Conservation (phyloP, 495 filamentous ascomycete species). For the Aspergillus ellipticus region DNA sequence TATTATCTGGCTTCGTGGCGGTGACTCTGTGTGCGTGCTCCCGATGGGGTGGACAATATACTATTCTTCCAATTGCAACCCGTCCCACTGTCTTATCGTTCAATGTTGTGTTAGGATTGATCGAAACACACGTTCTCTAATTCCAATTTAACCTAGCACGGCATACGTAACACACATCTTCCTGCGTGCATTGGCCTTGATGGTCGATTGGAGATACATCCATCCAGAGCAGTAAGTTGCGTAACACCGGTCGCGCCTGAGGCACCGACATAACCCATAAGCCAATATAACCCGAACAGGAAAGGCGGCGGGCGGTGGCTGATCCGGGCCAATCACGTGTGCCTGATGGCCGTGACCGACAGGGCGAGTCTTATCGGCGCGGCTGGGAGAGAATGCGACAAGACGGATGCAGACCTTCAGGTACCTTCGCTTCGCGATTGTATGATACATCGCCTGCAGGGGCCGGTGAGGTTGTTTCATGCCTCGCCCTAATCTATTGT, state of each 20-base stretch:
- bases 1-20: neutral
- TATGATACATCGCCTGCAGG: neutral
- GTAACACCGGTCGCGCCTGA: neutral
- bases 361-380: neutral
- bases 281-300: conserved; percentile 11
- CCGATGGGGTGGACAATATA: too few species aligned
- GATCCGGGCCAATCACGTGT: neutral
- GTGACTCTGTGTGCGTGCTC: neutral
- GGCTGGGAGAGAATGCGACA: neutral
- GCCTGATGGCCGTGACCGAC: neutral
- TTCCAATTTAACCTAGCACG: neutral
- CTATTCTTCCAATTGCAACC: too few species aligned
- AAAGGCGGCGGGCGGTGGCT: conserved; percentile 3
- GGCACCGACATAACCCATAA: neutral
- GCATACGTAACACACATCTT: neutral
- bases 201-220: too few species aligned
- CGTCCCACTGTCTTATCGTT: too few species aligned
- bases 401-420: neutral
- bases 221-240: neutral
- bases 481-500: neutral
- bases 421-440: neutral
- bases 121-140: neutral
- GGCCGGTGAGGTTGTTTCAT: neutral
- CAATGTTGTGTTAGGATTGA: too few species aligned
- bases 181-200: too few species aligned